Evolutionary conservation across 345 rosid genomes (phyloP).

Genomic region (Salix caprea): DNA sequence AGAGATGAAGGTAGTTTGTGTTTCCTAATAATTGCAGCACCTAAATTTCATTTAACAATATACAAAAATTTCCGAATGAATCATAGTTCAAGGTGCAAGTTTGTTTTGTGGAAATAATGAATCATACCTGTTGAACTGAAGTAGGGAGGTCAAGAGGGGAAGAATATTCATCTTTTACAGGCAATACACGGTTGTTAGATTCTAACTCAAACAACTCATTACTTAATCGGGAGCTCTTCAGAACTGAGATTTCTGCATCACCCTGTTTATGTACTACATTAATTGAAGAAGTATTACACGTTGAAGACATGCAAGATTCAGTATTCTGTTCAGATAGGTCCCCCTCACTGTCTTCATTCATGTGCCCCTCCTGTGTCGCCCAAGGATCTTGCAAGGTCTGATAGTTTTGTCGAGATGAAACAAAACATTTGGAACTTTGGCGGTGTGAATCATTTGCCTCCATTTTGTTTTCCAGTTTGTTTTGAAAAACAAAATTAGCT

Average conservation of each 20-base stretch:
- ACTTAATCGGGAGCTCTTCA: conserved; percentile 2
- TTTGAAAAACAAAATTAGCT: neutral
- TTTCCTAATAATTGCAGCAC: neutral
- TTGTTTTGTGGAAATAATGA: neutral
- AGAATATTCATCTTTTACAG: conserved; percentile 7
- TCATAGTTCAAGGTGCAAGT: neutral
- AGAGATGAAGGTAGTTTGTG: neutral
- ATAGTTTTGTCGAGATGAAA: conserved; percentile 8
- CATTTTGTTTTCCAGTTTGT: conserved; percentile 8
- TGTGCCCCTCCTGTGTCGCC: neutral
- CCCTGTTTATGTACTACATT: conserved; percentile 2
- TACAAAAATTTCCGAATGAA: neutral
- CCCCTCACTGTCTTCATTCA: conserved; percentile 5
- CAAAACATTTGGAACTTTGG: neutral
- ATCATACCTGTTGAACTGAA: conserved; percentile 34
- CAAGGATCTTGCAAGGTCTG: neutral
- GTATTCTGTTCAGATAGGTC: neutral
- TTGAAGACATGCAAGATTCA: neutral
- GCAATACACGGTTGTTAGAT: neutral
- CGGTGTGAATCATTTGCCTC: conserved; percentile 6
- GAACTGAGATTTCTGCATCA: conserved; percentile 8
- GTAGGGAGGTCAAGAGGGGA: conserved; percentile 3
- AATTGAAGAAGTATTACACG: neutral
- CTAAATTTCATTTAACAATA: neutral
- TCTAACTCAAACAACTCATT: conserved; percentile 16